These are phyloP conservation scores for Galerina sulciceps DNA, from an alignment of 768 basidiomycete species.

Conservation along the genomic window DNA sequence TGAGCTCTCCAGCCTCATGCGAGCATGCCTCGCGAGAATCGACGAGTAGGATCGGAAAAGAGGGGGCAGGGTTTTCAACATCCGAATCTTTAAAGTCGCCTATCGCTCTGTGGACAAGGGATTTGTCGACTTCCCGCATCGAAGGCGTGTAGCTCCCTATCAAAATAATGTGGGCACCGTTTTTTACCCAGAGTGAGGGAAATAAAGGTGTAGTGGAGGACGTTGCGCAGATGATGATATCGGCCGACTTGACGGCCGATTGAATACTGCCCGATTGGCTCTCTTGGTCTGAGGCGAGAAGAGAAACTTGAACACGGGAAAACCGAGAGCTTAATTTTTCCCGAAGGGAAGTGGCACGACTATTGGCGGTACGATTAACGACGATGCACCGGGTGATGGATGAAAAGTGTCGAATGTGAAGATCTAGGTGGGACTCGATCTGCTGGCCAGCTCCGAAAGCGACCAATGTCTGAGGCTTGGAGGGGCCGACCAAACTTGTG, in stretches of 20 bases:
- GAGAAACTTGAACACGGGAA: slow-evolving; percentile 28
- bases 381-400: slow-evolving; percentile 59
- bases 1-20: slow-evolving; percentile 85
- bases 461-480: slow-evolving; percentile 48
- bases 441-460: slow-evolving; percentile 80
- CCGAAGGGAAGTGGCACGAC: slow-evolving; percentile 47
- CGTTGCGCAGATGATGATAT: slow-evolving; percentile 79
- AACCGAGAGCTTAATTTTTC: slow-evolving; percentile 25
- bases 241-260: slow-evolving; percentile 38
- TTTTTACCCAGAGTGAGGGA: slow-evolving; percentile 61
- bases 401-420: slow-evolving; percentile 62
- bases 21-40: slow-evolving; percentile 75
- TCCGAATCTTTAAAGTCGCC: neutral
- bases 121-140: slow-evolving; percentile 77
- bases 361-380: slow-evolving; percentile 62
- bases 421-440: slow-evolving; percentile 63
- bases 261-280: slow-evolving; percentile 20
- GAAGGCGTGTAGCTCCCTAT: slow-evolving; percentile 82
- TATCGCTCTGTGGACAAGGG: slow-evolving; percentile 57
- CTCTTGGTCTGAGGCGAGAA: slow-evolving; percentile 8
- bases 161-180: slow-evolving; percentile 72
- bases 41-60: slow-evolving; percentile 56
- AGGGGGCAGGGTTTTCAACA: neutral
- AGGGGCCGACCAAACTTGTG: slow-evolving; percentile 52
- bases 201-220: slow-evolving; percentile 74